phyloP scores from a whole-genome alignment of 345 rosid species.

The Abelmoschus esculentus region DNA sequence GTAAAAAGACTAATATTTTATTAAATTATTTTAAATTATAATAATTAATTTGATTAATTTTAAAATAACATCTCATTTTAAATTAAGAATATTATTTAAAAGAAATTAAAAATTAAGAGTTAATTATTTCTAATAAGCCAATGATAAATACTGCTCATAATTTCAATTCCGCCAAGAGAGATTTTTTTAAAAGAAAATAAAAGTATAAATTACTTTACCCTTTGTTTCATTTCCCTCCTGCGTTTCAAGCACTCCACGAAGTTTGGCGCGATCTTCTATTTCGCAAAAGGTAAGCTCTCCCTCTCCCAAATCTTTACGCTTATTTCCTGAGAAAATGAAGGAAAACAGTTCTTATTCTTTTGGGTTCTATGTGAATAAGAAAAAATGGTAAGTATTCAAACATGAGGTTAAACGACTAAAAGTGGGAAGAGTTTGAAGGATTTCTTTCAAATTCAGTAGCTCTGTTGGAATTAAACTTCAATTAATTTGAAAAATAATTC shows the following conservation, averaged over 20 bases:
- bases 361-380: not conserved
- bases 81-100: too few relatives aligned
- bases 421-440: not conserved
- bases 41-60: too few relatives aligned
- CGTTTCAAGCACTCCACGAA: not conserved
- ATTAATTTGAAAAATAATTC: not conserved
- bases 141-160: too few relatives aligned
- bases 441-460: not conserved
- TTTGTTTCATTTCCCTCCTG: constrained; percentile 6
- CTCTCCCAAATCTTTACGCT: not conserved
- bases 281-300: constrained; percentile 1
- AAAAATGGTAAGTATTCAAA: not conserved
- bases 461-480: not conserved
- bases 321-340: not conserved
- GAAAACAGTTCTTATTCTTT: not conserved
- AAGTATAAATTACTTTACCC: not conserved
- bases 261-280: constrained; percentile 11
- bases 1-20: too few relatives aligned
- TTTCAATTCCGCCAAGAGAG: too few relatives aligned
- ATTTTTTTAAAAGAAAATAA: too few relatives aligned
- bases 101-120: too few relatives aligned
- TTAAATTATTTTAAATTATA: too few relatives aligned
- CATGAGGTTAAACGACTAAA: not conserved
- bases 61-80: too few relatives aligned
- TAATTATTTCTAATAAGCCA: too few relatives aligned